phyloP scores from a whole-genome alignment of 1,284 basidiomycete genomes.

The Acaromyces ingoldii region DNA sequence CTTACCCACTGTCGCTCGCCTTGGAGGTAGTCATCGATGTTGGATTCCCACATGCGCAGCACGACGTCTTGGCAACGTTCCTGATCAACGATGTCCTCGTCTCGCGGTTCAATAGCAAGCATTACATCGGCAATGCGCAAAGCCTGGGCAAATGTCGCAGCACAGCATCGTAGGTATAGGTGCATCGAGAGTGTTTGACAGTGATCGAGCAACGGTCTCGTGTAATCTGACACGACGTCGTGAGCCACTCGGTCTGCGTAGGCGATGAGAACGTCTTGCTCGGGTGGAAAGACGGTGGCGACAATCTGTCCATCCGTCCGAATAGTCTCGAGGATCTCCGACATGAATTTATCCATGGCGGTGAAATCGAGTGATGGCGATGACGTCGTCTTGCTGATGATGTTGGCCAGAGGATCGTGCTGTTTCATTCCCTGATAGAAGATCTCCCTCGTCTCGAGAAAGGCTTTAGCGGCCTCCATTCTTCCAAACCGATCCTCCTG shows the following conservation, averaged over 20 bases:
- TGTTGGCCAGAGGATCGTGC: slow-evolving; percentile 76
- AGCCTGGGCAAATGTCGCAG: slow-evolving; percentile 80
- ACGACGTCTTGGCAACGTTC: slow-evolving; percentile 66
- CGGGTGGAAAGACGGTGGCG: slow-evolving; percentile 75
- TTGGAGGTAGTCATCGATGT: slow-evolving; percentile 94
- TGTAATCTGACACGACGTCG: slow-evolving; percentile 77
- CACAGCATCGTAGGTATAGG: slow-evolving; percentile 75
- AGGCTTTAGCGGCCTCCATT: background rate
- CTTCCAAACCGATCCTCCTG: slow-evolving; percentile 3
- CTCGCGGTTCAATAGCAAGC: slow-evolving; percentile 38
- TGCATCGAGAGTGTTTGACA: slow-evolving; percentile 71
- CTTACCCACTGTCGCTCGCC: slow-evolving; percentile 84
- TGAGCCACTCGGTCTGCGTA: slow-evolving; percentile 71
- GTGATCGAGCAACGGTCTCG: slow-evolving; percentile 68
- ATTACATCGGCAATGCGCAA: slow-evolving; percentile 71
- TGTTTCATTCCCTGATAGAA: slow-evolving; percentile 57
- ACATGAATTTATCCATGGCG: slow-evolving; percentile 88
- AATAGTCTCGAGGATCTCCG: slow-evolving; percentile 62
- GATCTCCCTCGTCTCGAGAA: slow-evolving; percentile 15
- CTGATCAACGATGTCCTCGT: slow-evolving; percentile 5
- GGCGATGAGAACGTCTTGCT: slow-evolving; percentile 65
- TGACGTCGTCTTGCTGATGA: slow-evolving; percentile 44
- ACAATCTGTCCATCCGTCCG: slow-evolving; percentile 72
- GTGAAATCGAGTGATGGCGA: slow-evolving; percentile 66
- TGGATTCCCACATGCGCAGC: slow-evolving; percentile 84